Evolutionary conservation across 768 basidiomycete species (phyloP), one percentile per base, ranked within the genome.

Genomic region (Auriculariales sp.): DNA sequence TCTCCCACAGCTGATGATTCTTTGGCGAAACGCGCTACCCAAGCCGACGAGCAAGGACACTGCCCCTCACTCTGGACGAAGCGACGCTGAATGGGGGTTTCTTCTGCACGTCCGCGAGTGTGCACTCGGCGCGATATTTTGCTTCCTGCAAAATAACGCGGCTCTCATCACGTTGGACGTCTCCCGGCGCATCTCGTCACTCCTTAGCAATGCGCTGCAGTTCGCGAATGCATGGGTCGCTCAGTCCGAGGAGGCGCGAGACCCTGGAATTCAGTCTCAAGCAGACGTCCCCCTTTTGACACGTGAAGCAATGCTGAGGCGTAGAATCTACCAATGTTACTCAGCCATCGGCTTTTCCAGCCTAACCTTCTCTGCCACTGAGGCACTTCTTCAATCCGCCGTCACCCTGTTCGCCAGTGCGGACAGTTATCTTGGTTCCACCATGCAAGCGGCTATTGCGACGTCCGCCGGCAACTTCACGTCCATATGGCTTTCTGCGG

Each of bases 21-120:
- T 99, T 3, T 99, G 95, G 95, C 73, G 95, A 28, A 99, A 99
- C 57, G 92, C 94, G 1, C 71, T 99, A 0, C 92, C 95, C 1
- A 99, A 98, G 64, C 83, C 90, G 0, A 92, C 89, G 0, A 83
- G 74, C 58, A 95, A 95, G 62, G 94, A 98, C 57, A 69, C 78
- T 0, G 65, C 70, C 0, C 66, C 66, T 12, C 73, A 71, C 14
- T 71, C 72, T 3, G 78, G 78, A 15, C 71, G 92, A 28, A 77
- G 79, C 25, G 68, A 75, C 19, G 68, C 75, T 0, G 95, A 98
- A 57, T 97, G 92, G 91, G 72, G 75, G 31, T 99, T 97, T 66
- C 70, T 99, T 2, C 70, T 98, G 6, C 81, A 88, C 52, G 86
- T 98, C 17, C 74, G 94, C 22, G 93, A 95, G 65, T 82, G 81